These are phyloP conservation scores for Aspergillus sojae DNA, from an alignment of 2,329 filamentous ascomycete genomes.

Conservation along the genomic window DNA sequence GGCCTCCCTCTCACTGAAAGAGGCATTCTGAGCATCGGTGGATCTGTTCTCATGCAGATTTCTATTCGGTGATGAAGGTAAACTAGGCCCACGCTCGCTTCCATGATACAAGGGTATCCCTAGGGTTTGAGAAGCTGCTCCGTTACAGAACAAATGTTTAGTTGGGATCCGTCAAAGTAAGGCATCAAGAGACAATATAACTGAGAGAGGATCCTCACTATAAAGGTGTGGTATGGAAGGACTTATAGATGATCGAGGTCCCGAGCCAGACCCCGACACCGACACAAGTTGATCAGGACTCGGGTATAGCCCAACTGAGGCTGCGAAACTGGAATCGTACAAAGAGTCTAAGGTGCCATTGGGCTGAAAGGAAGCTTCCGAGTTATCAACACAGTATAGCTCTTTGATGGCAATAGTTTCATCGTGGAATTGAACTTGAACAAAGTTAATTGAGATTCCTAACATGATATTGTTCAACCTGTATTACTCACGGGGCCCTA, in stretches of 20 bases:
- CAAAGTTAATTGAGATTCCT: not conserved
- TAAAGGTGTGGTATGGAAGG: not conserved
- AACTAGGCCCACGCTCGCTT: not conserved
- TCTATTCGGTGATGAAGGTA: not conserved
- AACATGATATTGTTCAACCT: not conserved
- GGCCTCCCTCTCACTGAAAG: constrained; percentile 24
- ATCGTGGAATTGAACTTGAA: constrained; percentile 26
- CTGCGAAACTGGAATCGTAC: not conserved
- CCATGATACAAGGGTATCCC: not conserved
- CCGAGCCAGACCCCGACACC: not conserved
- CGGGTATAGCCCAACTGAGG: not conserved
- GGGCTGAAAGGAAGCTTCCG: not conserved
- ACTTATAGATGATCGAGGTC: not conserved
- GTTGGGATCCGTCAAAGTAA: not conserved
- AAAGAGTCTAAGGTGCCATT: not conserved
- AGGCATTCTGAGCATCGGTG: not conserved
- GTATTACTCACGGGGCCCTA: constrained; percentile 18
- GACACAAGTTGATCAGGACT: not conserved
- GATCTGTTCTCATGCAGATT: not conserved
- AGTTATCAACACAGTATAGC: constrained; percentile 12
- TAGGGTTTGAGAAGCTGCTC: not conserved
- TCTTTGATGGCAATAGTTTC: constrained; percentile 24
- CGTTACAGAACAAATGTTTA: not conserved
- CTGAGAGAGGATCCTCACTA: too few species aligned
- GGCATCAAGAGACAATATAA: not conserved